A percentile compares a stretch with the other conserved stretches of the same genome.
phyloP scores from a whole-genome alignment of 1,284 basidiomycete species.

The Naganishia cerealis region DNA sequence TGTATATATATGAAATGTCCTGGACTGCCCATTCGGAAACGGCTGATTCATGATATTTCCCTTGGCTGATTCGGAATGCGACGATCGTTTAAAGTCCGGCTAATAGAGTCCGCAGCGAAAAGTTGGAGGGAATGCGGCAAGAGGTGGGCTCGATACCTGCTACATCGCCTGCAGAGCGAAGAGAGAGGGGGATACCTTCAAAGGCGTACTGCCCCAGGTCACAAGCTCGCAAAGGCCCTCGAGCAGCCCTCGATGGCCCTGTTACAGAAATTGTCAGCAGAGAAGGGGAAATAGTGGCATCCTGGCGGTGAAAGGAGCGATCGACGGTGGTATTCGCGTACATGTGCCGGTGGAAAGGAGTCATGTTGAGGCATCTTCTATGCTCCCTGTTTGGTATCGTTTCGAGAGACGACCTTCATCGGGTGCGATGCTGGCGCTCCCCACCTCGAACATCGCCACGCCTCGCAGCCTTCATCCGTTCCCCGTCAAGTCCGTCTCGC shows the following conservation, averaged over 20 bases:
- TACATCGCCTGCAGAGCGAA: no score
- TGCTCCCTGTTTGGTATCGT: background rate
- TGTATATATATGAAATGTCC: no score
- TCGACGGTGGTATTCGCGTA: background rate
- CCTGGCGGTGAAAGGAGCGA: background rate
- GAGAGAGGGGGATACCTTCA: background rate
- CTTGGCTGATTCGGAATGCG: no score
- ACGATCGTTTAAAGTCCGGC: no score
- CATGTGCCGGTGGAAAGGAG: background rate
- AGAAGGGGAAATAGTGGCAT: background rate
- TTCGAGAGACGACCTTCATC: background rate
- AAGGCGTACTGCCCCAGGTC: background rate
- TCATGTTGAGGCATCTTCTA: slow-evolving; percentile 18
- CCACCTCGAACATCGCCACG: background rate
- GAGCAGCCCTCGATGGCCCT: no score
- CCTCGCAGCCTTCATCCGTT: background rate
- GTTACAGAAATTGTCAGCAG: background rate
- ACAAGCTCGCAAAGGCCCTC: background rate
- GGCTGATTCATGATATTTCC: no score
- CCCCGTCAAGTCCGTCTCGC: background rate
- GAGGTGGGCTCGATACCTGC: background rate
- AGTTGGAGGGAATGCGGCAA: background rate
- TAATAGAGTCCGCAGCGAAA: no score
- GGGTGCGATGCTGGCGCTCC: background rate
- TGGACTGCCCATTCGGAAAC: no score